Conservation (phyloP, 352 stramenopile species). For the Phytophthora sp. region DNA sequence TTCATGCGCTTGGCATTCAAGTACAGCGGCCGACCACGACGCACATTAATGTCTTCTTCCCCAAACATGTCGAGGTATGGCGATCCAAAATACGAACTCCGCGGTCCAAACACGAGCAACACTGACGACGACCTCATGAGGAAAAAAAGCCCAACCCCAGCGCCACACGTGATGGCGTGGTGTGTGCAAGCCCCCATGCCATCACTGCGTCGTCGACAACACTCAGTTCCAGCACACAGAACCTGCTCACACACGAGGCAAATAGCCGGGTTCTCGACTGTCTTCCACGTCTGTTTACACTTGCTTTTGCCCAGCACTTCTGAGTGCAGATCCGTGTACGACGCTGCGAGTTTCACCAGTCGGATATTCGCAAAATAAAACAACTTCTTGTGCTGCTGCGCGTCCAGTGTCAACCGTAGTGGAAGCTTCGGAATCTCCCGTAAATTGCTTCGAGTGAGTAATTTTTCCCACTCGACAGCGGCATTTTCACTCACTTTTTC, state of each 20-base stretch:
- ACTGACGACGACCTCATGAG: constrained; percentile 83
- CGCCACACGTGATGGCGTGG: constrained; percentile 76
- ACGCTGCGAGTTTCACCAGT: constrained; percentile 62
- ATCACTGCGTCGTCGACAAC: constrained; percentile 70
- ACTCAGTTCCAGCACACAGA: constrained; percentile 83
- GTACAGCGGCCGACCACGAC: constrained; percentile 76
- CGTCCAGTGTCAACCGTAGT: constrained; percentile 53
- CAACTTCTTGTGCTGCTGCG: constrained; percentile 32
- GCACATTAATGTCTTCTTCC: constrained; percentile 87
- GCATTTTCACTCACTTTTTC: constrained; percentile 10
- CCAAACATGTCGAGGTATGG: constrained; percentile 90
- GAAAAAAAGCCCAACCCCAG: constrained; percentile 81
- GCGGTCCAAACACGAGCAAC: constrained; percentile 71
- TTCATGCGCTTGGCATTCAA: constrained; percentile 79
- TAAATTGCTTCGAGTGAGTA: constrained; percentile 57
- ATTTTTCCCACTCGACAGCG: constrained; percentile 9
- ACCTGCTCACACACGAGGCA: constrained; percentile 81
- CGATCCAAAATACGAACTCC: constrained; percentile 86
- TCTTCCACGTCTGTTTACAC: constrained; percentile 74
- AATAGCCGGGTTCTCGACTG: constrained; percentile 81
- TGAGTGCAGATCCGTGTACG: constrained; percentile 83
- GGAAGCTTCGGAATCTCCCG: constrained; percentile 59
- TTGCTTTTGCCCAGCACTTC: constrained; percentile 74
- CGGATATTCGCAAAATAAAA: constrained; percentile 75
- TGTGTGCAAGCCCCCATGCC: constrained; percentile 78